Evolutionary conservation across 2,329 filamentous ascomycete genomes (phyloP).

Genomic region (Fusarium torulosum): DNA sequence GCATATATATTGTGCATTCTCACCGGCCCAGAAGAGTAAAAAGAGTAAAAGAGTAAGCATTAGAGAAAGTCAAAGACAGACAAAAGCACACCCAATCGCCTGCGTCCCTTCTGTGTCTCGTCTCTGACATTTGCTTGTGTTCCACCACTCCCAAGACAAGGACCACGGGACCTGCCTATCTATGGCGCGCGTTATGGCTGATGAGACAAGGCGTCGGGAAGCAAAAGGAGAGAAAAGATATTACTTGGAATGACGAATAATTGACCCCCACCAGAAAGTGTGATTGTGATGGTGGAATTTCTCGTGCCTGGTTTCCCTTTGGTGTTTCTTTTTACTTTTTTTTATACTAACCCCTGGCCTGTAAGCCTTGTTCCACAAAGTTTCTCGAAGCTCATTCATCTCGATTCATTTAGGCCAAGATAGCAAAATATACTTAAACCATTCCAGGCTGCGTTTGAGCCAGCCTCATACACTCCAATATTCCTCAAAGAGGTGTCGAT

Average conservation of each 20-base stretch:
- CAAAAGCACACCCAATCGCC: slow-evolving; percentile 28
- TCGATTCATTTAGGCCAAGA: slow-evolving; percentile 14
- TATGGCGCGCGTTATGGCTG: slow-evolving; percentile 21
- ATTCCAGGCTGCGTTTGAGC: slow-evolving; percentile 24
- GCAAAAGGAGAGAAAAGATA: slow-evolving; percentile 14
- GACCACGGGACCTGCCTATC: slow-evolving; percentile 31
- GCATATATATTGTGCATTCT: slow-evolving; percentile 4
- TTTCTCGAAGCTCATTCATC: slow-evolving; percentile 34
- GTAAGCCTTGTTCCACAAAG: slow-evolving; percentile 11
- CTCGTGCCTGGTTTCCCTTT: background rate
- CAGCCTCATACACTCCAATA: slow-evolving; percentile 36
- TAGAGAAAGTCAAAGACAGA: background rate
- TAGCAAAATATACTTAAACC: slow-evolving; percentile 7
- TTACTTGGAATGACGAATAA: background rate
- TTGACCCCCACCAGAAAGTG: background rate
- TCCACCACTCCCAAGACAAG: slow-evolving; percentile 22
- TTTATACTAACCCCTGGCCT: background rate
- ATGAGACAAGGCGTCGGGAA: slow-evolving; percentile 30
- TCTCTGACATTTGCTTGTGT: slow-evolving; percentile 10
- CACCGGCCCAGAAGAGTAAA: background rate
- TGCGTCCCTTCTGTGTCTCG: slow-evolving; percentile 21
- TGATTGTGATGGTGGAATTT: slow-evolving; percentile 12
- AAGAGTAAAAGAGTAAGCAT: background rate
- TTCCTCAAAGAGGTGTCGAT: slow-evolving; percentile 12
- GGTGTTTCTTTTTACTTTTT: background rate